Conservation (phyloP, 768 basidiomycete species). For the Pisolithus sp. region DNA sequence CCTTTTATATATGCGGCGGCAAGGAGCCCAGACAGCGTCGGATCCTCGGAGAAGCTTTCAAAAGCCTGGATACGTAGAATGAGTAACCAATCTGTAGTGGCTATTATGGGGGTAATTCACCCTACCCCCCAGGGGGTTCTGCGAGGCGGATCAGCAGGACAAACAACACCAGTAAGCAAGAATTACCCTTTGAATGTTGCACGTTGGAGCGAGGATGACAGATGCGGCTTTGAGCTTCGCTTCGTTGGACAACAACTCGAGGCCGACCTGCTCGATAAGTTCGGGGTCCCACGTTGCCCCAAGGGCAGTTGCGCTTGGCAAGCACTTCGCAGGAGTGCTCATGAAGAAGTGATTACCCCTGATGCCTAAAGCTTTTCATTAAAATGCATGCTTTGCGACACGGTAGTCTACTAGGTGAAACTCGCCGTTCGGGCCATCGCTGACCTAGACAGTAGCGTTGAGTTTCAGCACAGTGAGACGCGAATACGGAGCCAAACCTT, state of each 20-base stretch:
- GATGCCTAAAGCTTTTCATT: slow-evolving; percentile 27
- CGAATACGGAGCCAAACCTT: slow-evolving; percentile 36
- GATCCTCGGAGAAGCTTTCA: slow-evolving; percentile 78
- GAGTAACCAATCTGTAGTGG: neutral
- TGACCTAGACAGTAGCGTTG: slow-evolving; percentile 37
- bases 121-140: slow-evolving; percentile 69
- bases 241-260: slow-evolving; percentile 62
- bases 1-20: slow-evolving; percentile 72
- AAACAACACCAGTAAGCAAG: slow-evolving; percentile 9
- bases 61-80: slow-evolving; percentile 43
- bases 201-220: slow-evolving; percentile 71
- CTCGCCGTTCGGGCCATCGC: slow-evolving; percentile 74
- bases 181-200: slow-evolving; percentile 72
- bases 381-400: neutral
- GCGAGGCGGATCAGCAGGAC: neutral
- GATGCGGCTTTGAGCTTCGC: slow-evolving; percentile 66
- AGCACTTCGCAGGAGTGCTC: slow-evolving; percentile 73
- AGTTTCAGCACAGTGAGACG: slow-evolving; percentile 1
- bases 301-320: slow-evolving; percentile 68
- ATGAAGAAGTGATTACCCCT: slow-evolving; percentile 76
- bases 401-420: slow-evolving; percentile 1
- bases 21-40: slow-evolving; percentile 62
- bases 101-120: slow-evolving; percentile 28
- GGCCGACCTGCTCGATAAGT: slow-evolving; percentile 56
- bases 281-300: slow-evolving; percentile 69